These are phyloP conservation scores for Xylariomycetidae sp. DNA, from an alignment of 2,329 filamentous ascomycete species.

Conservation along the genomic window DNA sequence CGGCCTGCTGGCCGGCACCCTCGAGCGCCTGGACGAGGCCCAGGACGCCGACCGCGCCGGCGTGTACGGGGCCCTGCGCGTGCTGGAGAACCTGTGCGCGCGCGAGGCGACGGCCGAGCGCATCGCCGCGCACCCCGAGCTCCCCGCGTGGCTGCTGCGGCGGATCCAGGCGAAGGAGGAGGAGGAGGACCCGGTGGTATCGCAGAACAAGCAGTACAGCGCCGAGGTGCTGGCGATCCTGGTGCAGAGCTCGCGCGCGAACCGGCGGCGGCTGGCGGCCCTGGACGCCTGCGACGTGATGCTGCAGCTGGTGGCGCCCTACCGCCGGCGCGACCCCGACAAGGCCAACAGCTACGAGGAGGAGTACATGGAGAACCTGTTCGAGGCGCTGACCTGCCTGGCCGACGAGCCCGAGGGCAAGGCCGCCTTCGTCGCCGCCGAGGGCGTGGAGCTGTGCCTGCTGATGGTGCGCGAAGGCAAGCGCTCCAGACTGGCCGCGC, in stretches of 20 bases:
- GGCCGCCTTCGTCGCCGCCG: slow-evolving; percentile 74
- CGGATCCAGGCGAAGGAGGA: slow-evolving; percentile 56
- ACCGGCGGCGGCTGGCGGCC: slow-evolving; percentile 55
- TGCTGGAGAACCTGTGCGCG: slow-evolving; percentile 80
- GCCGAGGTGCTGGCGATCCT: slow-evolving; percentile 89
- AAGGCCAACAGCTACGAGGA: slow-evolving; percentile 88
- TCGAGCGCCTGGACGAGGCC: slow-evolving; percentile 63
- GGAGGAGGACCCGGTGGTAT: slow-evolving; percentile 38
- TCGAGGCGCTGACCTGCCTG: slow-evolving; percentile 77
- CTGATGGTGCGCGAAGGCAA: slow-evolving; percentile 91
- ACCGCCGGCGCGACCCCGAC: slow-evolving; percentile 78
- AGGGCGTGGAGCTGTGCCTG: slow-evolving; percentile 84
- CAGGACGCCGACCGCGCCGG: slow-evolving; percentile 68
- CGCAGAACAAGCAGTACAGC: slow-evolving; percentile 92
- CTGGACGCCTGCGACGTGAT: slow-evolving; percentile 71
- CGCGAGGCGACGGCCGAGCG: slow-evolving; percentile 56
- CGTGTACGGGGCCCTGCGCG: slow-evolving; percentile 76
- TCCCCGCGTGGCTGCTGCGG: slow-evolving; percentile 72
- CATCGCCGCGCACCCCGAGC: slow-evolving; percentile 60
- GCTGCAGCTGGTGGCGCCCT: slow-evolving; percentile 76
- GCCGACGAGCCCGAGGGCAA: slow-evolving; percentile 73
- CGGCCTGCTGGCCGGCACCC: slow-evolving; percentile 68
- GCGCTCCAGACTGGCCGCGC: slow-evolving; percentile 68
- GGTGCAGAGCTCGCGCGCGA: slow-evolving; percentile 65
- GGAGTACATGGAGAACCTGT: slow-evolving; percentile 91